Evolutionary conservation across 345 rosid species (phyloP).

Genomic region (Salix arbutifolia): DNA sequence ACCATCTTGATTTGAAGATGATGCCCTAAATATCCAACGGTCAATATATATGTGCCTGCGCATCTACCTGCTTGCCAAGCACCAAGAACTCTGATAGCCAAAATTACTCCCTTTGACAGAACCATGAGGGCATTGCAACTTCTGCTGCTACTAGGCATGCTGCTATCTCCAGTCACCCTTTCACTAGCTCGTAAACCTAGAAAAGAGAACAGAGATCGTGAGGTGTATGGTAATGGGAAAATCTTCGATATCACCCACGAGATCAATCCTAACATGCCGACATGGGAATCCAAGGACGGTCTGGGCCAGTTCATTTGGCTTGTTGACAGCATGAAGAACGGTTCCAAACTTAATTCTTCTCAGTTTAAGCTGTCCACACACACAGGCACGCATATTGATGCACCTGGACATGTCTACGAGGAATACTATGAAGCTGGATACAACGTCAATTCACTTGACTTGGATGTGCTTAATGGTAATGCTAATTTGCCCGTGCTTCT

Average conservation of each 20-base stretch:
- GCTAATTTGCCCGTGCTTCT: not conserved
- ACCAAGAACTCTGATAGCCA: too few relatives aligned
- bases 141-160: too few relatives aligned
- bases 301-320: conserved; percentile 39
- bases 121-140: too few relatives aligned
- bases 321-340: conserved; percentile 43
- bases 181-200: not conserved
- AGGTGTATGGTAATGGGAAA: conserved; percentile 31
- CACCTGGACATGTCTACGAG: conserved; percentile 48
- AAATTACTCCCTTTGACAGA: too few relatives aligned
- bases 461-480: conserved; percentile 14
- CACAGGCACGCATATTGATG: conserved; percentile 53
- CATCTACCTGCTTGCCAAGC: too few relatives aligned
- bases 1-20: too few relatives aligned
- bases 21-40: too few relatives aligned
- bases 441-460: conserved; percentile 44
- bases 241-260: conserved; percentile 47
- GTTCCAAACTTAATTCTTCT: conserved; percentile 29
- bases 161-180: not conserved
- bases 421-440: conserved; percentile 44
- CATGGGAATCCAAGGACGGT: conserved; percentile 31
- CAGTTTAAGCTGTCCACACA: conserved; percentile 38
- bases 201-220: conserved; percentile 18
- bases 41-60: too few relatives aligned
- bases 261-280: conserved; percentile 28